Evolutionary conservation across 2,329 filamentous ascomycete species (phyloP).

Genomic region (Fusarium keratoplasticum): DNA sequence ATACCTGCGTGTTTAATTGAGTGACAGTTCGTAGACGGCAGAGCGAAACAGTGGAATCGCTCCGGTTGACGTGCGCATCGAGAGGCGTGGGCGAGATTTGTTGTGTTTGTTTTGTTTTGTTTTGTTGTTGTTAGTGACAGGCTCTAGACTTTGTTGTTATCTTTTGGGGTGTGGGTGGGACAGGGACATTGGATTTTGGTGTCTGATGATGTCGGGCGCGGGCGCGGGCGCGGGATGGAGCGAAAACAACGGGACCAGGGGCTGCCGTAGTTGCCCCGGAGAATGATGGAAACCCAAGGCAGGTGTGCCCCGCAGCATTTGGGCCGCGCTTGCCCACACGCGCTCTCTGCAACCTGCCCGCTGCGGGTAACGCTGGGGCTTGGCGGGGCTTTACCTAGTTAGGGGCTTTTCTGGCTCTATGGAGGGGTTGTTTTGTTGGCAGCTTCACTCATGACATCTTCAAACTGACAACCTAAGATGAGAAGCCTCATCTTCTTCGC

Average conservation of each 20-base stretch:
- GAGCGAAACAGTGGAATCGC: conserved; percentile 26
- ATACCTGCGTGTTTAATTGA: conserved; percentile 35
- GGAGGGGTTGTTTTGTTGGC: conserved; percentile 2
- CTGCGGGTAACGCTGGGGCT: conserved; percentile 5
- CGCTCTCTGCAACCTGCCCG: conserved; percentile 2
- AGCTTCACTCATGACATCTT: conserved; percentile 8
- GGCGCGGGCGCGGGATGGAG: conserved; percentile 24
- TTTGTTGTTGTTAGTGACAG: background rate
- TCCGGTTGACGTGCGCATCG: conserved; percentile 37
- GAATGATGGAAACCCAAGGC: conserved; percentile 11
- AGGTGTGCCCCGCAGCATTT: background rate
- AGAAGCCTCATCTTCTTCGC: background rate
- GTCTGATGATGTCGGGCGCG: conserved; percentile 34
- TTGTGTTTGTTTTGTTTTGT: background rate
- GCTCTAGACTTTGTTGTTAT: background rate
- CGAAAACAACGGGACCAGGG: conserved; percentile 34
- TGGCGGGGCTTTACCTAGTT: conserved; percentile 8
- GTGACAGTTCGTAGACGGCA: conserved; percentile 31
- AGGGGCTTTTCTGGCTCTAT: background rate
- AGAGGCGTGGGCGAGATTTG: conserved; percentile 22
- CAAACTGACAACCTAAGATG: background rate
- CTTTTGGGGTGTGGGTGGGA: background rate
- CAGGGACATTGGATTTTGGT: background rate
- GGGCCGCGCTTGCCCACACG: conserved; percentile 8
- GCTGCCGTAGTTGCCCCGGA: conserved; percentile 42